These are phyloP conservation scores for Chromosphaera perkinsii DNA, from an alignment of 208 protist genomes.

Conservation along the genomic window DNA sequence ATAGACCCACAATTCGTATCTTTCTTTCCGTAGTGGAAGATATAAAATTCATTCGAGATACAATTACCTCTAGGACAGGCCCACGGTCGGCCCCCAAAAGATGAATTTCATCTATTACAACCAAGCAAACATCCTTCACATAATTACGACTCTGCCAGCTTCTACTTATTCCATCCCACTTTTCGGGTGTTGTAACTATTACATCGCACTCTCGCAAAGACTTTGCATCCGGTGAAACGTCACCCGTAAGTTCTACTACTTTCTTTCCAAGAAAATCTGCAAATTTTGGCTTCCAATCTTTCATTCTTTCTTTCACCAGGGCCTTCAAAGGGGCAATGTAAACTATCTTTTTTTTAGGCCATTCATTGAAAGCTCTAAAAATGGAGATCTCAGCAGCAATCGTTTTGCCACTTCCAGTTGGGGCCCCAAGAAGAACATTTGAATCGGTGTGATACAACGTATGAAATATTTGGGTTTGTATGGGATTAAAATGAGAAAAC, in stretches of 20 bases:
- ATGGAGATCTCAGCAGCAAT: conserved; percentile 95
- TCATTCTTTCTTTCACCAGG: conserved; percentile 94
- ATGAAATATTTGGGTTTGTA: conserved; percentile 98
- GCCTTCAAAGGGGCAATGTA: conserved; percentile 99
- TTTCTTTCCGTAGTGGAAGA: conserved; percentile 74
- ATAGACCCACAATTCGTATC: conserved; percentile 95
- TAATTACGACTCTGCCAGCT: conserved; percentile 91
- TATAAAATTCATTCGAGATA: conserved; percentile 96
- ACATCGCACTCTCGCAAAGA: conserved; percentile 75
- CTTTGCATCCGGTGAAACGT: conserved; percentile 32
- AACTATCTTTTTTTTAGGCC: conserved; percentile 66
- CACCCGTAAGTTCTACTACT: conserved; percentile 92
- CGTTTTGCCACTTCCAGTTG: conserved; percentile 92
- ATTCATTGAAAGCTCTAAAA: conserved; percentile 79
- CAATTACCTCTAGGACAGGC: conserved; percentile 94
- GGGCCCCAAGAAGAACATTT: conserved; percentile 89
- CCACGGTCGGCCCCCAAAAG: conserved; percentile 96
- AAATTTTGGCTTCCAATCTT: conserved; percentile 90
- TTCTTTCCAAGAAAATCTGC: conserved; percentile 71
- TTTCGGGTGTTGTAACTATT: conserved; percentile 97
- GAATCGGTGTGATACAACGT: conserved; percentile 93
- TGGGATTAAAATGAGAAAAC: conserved; percentile 96
- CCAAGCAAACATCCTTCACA: conserved; percentile 77
- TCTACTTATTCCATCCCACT: conserved; percentile 98
- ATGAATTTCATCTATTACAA: conserved; percentile 91